phyloP scores from a whole-genome alignment of 371 early-diverging fungal genomes.

The Dentiscutata heterogama region DNA sequence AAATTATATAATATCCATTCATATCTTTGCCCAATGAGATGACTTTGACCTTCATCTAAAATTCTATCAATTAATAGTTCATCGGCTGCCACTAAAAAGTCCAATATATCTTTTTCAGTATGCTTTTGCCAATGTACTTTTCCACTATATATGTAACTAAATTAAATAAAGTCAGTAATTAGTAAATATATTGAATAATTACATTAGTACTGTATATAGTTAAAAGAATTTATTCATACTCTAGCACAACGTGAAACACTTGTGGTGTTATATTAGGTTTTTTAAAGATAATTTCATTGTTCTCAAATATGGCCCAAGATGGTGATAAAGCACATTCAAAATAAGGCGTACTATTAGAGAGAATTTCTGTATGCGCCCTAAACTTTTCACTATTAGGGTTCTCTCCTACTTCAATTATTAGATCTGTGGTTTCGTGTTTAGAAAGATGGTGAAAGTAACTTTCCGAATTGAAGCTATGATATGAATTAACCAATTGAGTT shows the following conservation, averaged over 20 bases:
- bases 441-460: too few species aligned
- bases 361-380: not conserved
- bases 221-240: not conserved
- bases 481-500: too few species aligned
- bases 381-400: not conserved
- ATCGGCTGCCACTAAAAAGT: conserved; percentile 8
- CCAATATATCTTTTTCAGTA: not conserved
- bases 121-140: not conserved
- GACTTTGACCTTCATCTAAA: not conserved
- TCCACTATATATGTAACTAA: conserved; percentile 31
- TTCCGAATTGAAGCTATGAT: too few species aligned
- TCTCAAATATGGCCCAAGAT: not conserved
- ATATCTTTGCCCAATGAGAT: not conserved
- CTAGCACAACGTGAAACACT: not conserved
- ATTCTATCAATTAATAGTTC: not conserved
- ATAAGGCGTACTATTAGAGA: not conserved
- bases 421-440: not conserved
- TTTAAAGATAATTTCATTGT: not conserved
- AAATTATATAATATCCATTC: conserved; percentile 14
- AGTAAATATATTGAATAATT: not conserved
- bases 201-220: not conserved
- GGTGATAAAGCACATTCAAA: not conserved
- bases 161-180: not conserved
- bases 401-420: not conserved
- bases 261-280: conserved; percentile 8